Evolutionary conservation across 345 rosid genomes (phyloP).

Genomic region (Citrus sp.): DNA sequence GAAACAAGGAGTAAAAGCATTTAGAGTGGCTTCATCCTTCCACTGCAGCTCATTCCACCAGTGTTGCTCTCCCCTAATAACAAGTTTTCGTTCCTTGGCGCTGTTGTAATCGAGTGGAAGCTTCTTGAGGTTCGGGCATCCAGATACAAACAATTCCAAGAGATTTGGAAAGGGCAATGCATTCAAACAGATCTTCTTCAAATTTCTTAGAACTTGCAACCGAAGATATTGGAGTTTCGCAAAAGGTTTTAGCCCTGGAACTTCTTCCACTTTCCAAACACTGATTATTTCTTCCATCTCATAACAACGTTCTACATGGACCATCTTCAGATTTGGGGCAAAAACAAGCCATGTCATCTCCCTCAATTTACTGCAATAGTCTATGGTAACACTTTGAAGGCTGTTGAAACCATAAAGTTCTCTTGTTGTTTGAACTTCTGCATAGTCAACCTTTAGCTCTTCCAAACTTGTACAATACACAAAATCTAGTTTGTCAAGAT

Average conservation of each 20-base stretch:
- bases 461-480: too few species aligned
- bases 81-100: neutral
- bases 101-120: neutral
- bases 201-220: neutral
- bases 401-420: neutral
- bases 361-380: neutral
- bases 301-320: neutral
- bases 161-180: neutral
- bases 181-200: constrained; percentile 1
- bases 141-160: neutral
- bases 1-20: neutral
- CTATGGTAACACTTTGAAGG: neutral
- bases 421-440: too few species aligned
- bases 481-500: too few species aligned
- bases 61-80: neutral
- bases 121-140: neutral
- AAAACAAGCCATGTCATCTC: neutral
- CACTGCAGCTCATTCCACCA: neutral
- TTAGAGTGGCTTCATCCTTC: neutral
- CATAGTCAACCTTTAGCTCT: too few species aligned
- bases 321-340: neutral
- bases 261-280: neutral
- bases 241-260: neutral
- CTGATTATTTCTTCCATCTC: neutral
- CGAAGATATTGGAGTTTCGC: constrained; percentile 2